Evolutionary conservation across 75 land plant species (phyloP), one percentile per base, ranked within the genome.

Genomic region (Cryptomeria japonica): DNA sequence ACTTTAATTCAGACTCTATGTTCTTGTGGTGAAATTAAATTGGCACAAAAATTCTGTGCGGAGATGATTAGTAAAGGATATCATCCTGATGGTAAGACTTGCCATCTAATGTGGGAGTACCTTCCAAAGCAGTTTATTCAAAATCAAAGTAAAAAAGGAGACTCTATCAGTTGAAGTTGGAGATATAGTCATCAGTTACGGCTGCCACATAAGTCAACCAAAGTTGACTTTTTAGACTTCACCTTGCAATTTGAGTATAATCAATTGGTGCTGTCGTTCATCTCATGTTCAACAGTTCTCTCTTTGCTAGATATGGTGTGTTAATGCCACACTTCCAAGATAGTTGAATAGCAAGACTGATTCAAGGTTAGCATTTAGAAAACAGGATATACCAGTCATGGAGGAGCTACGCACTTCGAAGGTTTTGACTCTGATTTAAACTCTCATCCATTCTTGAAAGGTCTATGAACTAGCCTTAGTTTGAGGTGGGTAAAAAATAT

Each of bases 1-100:
- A 64, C n/a, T 5, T 22, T 64, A 64, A 25, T 7, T 5, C 70
- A 22, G 70, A 64, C 70, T 64, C 9, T 64, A 64, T 64, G 6
- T 64, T 64, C 70, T 64, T 64, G 70, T 64, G 70, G 70, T 64
- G 6, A 58, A 18, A 58, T 58, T 22, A 58, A 19, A 22, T 58
- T 58, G 19, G 64, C 64, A 95, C 25, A 58, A 58, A 95, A 85
- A 89, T 90, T 6, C n/a, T 64, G 4, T 25, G 5, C 1, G 28
- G 28, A 64, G 70, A 64, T 64, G n/a, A 64, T 25, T 64, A 5
- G n/a, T 64, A 64, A 64, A 64, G 70, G 31, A 25, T 31, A 25
- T 6, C 31, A 25, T 64, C 70, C 28, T 25, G 70, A 34, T 36
- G 39, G 28, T 64, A 64, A 31, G 70, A 64, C 70, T 64, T 76